Evolutionary conservation across 257 asterid genomes (phyloP).

Genomic region (Primulina eburnea): DNA sequence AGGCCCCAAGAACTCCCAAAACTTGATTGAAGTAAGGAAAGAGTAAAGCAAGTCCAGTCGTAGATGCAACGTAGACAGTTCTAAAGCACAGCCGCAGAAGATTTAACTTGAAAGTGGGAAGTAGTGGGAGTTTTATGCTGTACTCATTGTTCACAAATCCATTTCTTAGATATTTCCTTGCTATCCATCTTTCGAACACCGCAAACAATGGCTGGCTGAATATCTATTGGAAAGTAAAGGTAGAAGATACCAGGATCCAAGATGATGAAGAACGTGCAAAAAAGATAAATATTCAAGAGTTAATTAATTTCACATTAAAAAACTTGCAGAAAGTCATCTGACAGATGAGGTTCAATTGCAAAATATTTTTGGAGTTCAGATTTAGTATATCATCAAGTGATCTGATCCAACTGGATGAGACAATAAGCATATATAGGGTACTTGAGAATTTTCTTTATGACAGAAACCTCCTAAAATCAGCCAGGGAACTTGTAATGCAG

Average conservation of each 20-base stretch:
- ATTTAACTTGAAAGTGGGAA: constrained; percentile 47
- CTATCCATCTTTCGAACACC: constrained; percentile 43
- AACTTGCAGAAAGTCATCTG: neutral
- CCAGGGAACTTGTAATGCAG: neutral
- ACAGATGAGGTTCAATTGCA: neutral
- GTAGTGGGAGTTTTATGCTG: constrained; percentile 38
- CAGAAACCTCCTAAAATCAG: too few species aligned
- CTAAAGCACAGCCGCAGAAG: constrained; percentile 59
- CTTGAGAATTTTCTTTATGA: too few species aligned
- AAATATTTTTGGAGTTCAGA: too few species aligned
- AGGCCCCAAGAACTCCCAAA: constrained; percentile 60
- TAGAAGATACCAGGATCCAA: neutral
- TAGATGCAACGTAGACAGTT: constrained; percentile 53
- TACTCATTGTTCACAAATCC: constrained; percentile 38
- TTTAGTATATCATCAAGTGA: too few species aligned
- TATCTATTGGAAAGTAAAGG: constrained; percentile 40
- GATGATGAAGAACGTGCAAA: neutral
- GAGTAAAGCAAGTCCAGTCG: constrained; percentile 44
- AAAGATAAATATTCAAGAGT: neutral
- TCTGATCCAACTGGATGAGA: neutral
- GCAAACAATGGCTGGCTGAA: constrained; percentile 69
- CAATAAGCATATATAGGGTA: neutral
- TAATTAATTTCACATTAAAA: neutral
- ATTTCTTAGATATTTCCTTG: constrained; percentile 33
- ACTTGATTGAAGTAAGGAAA: constrained; percentile 73